Evolutionary conservation across 2,329 filamentous ascomycete genomes (phyloP).

Genomic region (Cladosporium sphaerospermum): DNA sequence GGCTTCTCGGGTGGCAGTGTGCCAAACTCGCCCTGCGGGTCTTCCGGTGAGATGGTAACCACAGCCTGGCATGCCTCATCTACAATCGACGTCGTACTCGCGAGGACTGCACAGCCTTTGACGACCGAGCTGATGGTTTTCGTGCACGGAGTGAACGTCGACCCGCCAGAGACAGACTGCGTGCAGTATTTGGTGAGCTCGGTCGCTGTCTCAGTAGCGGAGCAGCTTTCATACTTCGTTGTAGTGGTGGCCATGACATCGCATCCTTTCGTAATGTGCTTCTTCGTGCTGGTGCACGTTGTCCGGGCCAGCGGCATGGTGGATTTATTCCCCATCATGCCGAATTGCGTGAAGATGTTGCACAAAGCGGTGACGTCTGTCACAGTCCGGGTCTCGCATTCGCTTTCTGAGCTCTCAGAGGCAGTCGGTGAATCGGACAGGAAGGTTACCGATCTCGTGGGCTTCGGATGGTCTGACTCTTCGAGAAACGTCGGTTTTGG

Average conservation of each 20-base stretch:
- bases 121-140: conserved; percentile 6
- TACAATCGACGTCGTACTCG: conserved; percentile 1
- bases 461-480: not conserved
- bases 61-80: conserved; percentile 3
- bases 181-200: conserved; percentile 8
- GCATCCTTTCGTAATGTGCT: not conserved
- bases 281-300: not conserved
- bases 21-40: conserved; percentile 6
- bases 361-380: conserved; percentile 4
- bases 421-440: too few species aligned
- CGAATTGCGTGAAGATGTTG: conserved; percentile 4
- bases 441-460: too few species aligned
- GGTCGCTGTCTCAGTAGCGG: not conserved
- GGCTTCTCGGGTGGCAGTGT: not conserved
- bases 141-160: conserved; percentile 5
- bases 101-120: conserved; percentile 6
- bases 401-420: not conserved
- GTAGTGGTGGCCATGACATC: not conserved
- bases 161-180: not conserved
- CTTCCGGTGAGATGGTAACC: not conserved
- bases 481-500: not conserved
- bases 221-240: conserved; percentile 1
- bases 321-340: not conserved
- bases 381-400: not conserved
- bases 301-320: not conserved